Conservation (phyloP, 2,329 filamentous ascomycete genomes). For the Pseudofabraea citricarpa region DNA sequence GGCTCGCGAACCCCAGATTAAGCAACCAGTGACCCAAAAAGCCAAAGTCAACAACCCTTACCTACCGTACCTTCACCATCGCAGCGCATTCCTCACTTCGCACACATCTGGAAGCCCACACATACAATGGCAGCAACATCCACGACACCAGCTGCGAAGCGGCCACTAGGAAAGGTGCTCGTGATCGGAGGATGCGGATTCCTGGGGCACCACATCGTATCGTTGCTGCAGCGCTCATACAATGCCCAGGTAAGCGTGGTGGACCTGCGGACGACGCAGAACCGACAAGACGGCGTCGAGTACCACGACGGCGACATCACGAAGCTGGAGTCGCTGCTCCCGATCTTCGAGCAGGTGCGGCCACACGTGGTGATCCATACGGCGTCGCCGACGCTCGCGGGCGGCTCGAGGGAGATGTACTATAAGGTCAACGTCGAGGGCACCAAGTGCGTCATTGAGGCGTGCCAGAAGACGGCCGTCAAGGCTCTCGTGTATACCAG, state of each 20-base stretch:
- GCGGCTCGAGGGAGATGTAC: slow-evolving; percentile 57
- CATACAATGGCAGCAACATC: slow-evolving; percentile 11
- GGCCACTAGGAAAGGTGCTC: slow-evolving; percentile 60
- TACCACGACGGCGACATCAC: slow-evolving; percentile 81
- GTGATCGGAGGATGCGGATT: slow-evolving; percentile 83
- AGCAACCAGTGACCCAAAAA: too few species aligned
- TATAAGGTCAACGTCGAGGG: slow-evolving; percentile 85
- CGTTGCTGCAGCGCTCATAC: slow-evolving; percentile 60
- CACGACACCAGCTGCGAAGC: slow-evolving; percentile 10
- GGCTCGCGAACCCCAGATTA: too few species aligned
- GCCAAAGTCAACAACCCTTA: too few species aligned
- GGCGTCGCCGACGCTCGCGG: slow-evolving; percentile 61
- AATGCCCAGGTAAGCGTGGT: slow-evolving; percentile 59
- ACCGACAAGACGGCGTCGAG: slow-evolving; percentile 55
- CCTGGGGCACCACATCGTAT: slow-evolving; percentile 76
- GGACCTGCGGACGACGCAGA: slow-evolving; percentile 66
- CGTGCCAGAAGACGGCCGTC: slow-evolving; percentile 65
- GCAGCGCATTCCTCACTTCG: too few species aligned
- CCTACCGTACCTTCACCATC: too few species aligned
- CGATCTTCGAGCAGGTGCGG: slow-evolving; percentile 59
- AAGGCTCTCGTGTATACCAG: slow-evolving; percentile 88
- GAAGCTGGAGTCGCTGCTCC: slow-evolving; percentile 52
- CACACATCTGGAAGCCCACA: too few species aligned
- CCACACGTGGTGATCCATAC: slow-evolving; percentile 90
- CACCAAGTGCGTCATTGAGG: slow-evolving; percentile 71